Percentiles rank a stretch among this genome's conserved stretches.
Conservation (phyloP, 2,329 filamentous ascomycete genomes). For the Magnaporthiopsis incrustans region DNA sequence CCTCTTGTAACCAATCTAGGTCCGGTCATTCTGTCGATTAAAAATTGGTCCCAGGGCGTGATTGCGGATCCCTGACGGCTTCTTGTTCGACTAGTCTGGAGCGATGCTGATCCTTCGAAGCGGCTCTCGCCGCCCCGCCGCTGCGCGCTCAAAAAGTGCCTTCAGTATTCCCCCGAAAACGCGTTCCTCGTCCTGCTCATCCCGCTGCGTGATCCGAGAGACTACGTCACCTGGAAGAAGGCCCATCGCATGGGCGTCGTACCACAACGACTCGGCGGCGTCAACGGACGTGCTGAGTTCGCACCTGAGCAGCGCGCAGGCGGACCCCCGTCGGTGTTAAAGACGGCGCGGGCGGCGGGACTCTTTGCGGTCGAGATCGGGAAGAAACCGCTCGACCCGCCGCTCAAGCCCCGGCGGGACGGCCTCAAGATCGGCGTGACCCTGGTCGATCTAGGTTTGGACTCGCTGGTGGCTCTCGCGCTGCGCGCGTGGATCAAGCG, state of each 20-base stretch:
- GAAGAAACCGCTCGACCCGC: constrained; percentile 41
- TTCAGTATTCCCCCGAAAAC: constrained; percentile 8
- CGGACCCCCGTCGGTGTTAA: constrained; percentile 9
- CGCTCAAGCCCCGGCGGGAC: constrained; percentile 23
- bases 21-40: too few species aligned
- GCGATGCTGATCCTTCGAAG: constrained; percentile 18
- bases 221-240: constrained; percentile 19
- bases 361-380: constrained; percentile 50
- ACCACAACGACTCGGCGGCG: constrained; percentile 18
- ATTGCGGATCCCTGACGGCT: constrained; percentile 23
- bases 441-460: constrained; percentile 9
- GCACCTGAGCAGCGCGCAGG: background rate
- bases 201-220: constrained; percentile 17
- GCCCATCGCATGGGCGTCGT: constrained; percentile 21
- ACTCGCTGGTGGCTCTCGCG: constrained; percentile 12
- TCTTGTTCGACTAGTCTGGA: constrained; percentile 20
- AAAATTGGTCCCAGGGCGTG: constrained; percentile 21
- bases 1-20: too few species aligned
- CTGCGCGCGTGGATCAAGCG: constrained; percentile 11
- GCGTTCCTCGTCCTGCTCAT: constrained; percentile 16
- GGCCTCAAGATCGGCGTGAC: constrained; percentile 1
- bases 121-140: constrained; percentile 4
- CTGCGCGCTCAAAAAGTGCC: constrained; percentile 4
- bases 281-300: background rate
- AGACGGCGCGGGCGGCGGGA: constrained; percentile 20